Conservation (phyloP, 2,329 filamentous ascomycete genomes). For the Aspergillus sp. region DNA sequence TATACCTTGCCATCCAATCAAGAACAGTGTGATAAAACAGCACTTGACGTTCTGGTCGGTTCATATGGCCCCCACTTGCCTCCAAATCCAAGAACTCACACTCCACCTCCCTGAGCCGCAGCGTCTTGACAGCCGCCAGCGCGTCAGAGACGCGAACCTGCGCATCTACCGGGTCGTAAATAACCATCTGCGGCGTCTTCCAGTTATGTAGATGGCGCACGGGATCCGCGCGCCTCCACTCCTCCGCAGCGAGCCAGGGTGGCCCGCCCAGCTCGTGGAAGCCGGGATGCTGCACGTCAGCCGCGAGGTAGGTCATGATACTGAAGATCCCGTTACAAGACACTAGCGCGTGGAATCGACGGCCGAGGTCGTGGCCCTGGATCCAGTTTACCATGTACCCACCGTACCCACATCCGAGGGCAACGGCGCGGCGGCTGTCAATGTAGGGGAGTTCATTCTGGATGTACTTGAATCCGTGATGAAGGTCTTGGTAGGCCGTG, state of each 20-base stretch:
- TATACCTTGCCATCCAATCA: constrained; percentile 3
- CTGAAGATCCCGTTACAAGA: neutral
- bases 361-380: constrained; percentile 1
- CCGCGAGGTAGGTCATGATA: neutral
- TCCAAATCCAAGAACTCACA: neutral
- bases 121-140: neutral
- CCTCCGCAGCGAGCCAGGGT: neutral
- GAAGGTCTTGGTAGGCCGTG: neutral
- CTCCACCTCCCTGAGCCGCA: constrained; percentile 3
- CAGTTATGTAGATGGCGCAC: neutral
- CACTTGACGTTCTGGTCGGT: neutral
- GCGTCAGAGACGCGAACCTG: neutral
- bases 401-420: neutral
- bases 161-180: neutral
- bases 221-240: constrained; percentile 4
- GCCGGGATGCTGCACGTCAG: neutral
- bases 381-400: constrained; percentile 11
- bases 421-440: neutral
- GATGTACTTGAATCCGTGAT: neutral
- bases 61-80: neutral
- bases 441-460: constrained; percentile 5
- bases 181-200: constrained; percentile 1
- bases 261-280: neutral
- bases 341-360: neutral
- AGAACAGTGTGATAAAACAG: constrained; percentile 5